A percentile compares a stretch with the other conserved stretches of the same genome.
phyloP scores from a whole-genome alignment of 2,329 filamentous ascomycete species.

The Scedosporium minutisporum region DNA sequence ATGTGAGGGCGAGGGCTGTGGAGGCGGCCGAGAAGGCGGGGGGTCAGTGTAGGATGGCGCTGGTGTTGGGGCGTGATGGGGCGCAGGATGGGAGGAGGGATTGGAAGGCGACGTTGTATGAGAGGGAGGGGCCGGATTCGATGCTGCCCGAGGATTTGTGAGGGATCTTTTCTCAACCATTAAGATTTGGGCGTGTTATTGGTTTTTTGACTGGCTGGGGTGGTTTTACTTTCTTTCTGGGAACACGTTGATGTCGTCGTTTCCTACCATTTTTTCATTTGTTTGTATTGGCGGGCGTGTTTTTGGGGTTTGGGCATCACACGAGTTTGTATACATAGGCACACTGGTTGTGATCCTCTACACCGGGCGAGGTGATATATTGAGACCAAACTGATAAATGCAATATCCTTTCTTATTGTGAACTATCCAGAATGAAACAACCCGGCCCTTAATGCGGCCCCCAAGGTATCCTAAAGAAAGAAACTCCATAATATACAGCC shows the following conservation, averaged over 20 bases:
- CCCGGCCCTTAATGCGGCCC: not conserved
- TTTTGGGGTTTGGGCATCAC: not conserved
- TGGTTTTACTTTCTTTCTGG: not conserved
- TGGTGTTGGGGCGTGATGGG: not conserved
- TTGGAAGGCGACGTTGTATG: not conserved
- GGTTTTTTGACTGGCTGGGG: not conserved
- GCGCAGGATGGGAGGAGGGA: not conserved
- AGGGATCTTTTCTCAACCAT: not conserved
- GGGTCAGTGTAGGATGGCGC: slow-evolving; percentile 3
- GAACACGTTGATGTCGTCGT: not conserved
- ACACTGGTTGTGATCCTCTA: not conserved
- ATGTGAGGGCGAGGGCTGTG: not conserved
- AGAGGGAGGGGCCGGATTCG: not conserved
- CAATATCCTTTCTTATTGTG: not conserved
- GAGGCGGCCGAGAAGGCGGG: not conserved
- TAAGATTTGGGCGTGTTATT: not conserved
- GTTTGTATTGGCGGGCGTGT: not conserved
- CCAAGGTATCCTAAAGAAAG: not conserved
- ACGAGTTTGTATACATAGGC: not conserved
- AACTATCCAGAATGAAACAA: not conserved
- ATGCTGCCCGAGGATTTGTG: not conserved
- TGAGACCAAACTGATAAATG: too few species aligned
- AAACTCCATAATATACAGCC: not conserved
- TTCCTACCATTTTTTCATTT: not conserved
- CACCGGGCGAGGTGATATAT: not conserved